Base-by-base conservation (phyloP, 2,329 filamentous ascomycete genomes). In the Fusarium palustre region DNA sequence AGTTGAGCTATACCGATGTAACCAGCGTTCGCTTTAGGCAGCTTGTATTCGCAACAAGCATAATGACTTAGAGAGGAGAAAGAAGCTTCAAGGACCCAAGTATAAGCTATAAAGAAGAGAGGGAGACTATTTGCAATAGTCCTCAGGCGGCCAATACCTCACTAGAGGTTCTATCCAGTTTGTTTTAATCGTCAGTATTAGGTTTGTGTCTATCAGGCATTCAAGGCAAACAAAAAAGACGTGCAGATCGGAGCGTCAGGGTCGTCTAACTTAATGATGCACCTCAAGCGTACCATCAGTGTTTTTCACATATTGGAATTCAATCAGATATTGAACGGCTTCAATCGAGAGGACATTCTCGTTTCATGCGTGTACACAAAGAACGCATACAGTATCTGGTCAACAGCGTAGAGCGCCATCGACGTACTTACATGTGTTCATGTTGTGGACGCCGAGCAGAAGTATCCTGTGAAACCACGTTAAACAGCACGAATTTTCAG, bases 391-490 rank as follows among this genome's bases (percentile, higher is more conserved):
- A 55, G 45, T 39, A 53, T 33, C 30, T 62, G 33, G 38, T 42
- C 34, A 38, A n/a, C 34, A 15, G 34, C 42, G 33, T 39, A 58
- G 46, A 39, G 50, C 45, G 28, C 18, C 33, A 46, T 56, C 42
- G 16, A 54, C 55, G 43, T 36, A 48, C 24, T 52, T 48, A 41
- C 45, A 39, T 61, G 48, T 52, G 33, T 52, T 52, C 48, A 62
- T 70, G 72, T 15, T 52, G 61, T 73, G 55, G 31, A 45, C 56
- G 28, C 63, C 57, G 57, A 71, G 50, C 43, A 47, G 46, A 38
- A 31, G 10, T 55, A 49, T 49, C 39, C 39, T 25, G 60, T 68
- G 57, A 36, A 48, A 66, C 65, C 20, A 33, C 24, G 16, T 25
- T 12, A n/a, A 42, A 53, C 13, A 13, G 12, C 22, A 12, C 12